Base-by-base conservation (phyloP, 2,329 filamentous ascomycete genomes). In the Cordyceps militaris region DNA sequence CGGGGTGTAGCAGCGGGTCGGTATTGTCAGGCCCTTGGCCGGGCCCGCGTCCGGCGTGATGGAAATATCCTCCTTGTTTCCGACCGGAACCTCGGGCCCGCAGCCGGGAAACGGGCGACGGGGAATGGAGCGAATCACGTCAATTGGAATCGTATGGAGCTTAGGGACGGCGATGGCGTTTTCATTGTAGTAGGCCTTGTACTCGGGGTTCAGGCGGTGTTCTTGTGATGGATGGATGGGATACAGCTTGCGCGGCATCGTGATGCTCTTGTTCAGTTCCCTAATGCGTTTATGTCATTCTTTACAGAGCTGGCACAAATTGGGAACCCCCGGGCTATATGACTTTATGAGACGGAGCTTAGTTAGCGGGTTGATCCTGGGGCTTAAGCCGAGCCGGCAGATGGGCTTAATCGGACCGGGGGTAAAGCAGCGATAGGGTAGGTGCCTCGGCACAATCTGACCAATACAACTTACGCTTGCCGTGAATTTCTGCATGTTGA, bases 1-100 rank as follows among this genome's bases (percentile, higher is more conserved):
- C 0, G 77, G 77, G 2, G 71, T 76, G 57, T 79, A 79, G 43
- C 67, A 71, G 19, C 77, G 70, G 11, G 78, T 62, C 1, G 59
- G 58, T 14, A 79, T 65, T 7, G 42, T 40, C 11, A 56, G 13
- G n/a, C 53, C 34, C 23, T 46, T 24, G n/a, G 32, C 71, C 64
- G 0, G 74, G 73, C 0, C 76, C 74, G 21, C 71, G 60, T 42
- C 56, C 67, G 40, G 48, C 9, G 48, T 28, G 38, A 58, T 26
- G 23, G 6, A 2, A 1, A 52, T 34, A 4, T 52, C 38, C 19
- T 58, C 56, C n/a, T 16, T 58, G 11, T 36, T 36, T 14, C 47
- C 47, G 8, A 58, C 56, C 9, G 48, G 40, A 13, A 47, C 40
- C 3, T 34, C 47, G 6, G 47, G 40, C 0, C 47, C 56, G 30